Evolutionary conservation across 139 green algal genomes (phyloP), one percentile per base, ranked within the genome.

Genomic region (Chlorella sp.): DNA sequence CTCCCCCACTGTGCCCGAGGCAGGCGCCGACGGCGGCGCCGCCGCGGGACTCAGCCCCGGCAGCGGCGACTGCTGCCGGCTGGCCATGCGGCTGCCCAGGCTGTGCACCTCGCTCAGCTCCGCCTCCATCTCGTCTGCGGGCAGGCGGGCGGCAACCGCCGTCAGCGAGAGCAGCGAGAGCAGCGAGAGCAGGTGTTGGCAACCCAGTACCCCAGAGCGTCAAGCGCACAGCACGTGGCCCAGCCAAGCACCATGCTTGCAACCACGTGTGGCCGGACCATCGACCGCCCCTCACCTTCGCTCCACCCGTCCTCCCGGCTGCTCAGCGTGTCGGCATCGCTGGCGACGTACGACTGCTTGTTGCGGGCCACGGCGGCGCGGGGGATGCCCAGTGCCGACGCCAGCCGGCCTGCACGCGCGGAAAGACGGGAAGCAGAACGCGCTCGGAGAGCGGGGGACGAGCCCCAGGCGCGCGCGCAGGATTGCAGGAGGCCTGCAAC

Each of bases 261-360:
- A n/a, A n/a, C n/a, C n/a, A n/a, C n/a, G n/a, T n/a, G n/a, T n/a
- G n/a, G n/a, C n/a, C n/a, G n/a, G n/a, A n/a, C n/a, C 56, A 19
- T 12, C 29, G 33, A 25, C 5, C 33, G 33, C n/a, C 29, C 3
- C 69, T 41, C 69, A 75, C 69, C 69, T 29, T 75, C 69, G 38
- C 69, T 75, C 69, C 69, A 75, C 38, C 43, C 65, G 17, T 64
- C 68, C n/a, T n/a, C n/a, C 2, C 69, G 69, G 69, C 69, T 75
- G 69, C 53, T 67, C 38, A 75, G 53, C 11, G 72, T 78, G 25
- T 78, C 72, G 2, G 36, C 72, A 45, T 78, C 72, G 19, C 42
- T 63, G 7, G 56, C 56, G 25, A 43, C 71, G 25, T 53, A 78
- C 36, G 48, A 62, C 17, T 41, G 35, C 25, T 33, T 61, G 46